Evolutionary conservation across 257 asterid genomes (phyloP), one percentile per base, ranked within the genome.

Genomic region (Plectranthus barbatus): DNA sequence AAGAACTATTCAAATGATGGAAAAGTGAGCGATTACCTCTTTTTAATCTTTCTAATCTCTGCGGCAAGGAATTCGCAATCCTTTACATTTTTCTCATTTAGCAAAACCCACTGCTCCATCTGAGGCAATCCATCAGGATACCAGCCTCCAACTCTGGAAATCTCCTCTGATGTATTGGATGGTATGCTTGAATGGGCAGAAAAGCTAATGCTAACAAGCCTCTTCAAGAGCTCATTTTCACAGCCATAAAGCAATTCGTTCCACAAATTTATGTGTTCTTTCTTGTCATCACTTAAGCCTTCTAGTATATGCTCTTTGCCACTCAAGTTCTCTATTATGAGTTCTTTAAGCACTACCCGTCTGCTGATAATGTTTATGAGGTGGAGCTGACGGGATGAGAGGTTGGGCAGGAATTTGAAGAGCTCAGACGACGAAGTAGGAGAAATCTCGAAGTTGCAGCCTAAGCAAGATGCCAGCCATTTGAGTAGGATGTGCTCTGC

Each of bases 101-200:
- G 79, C 56, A 80, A 71, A 67, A 87, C 83, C 90, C 96, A 89
- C 60, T 79, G 87, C 84, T 73, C 79, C 97, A 92, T 82, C 77
- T 85, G 96, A 39, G 77, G 74, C 64, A 73, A 67, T 60, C 91
- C 99, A 72, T 74, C 64, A 17, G 82, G 89, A 70, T 31, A 36
- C 87, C 90, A 78, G 59, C 63, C 37, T 57, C 78, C 81, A 69
- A 37, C 41, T 60, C 63, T 55, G 51, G 13, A 24, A 58, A 40
- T 53, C 18, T 74, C 68, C 17, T 61, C 50, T 39, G 76, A 55
- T 2, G 73, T 66, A 65, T 59, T 51, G 26, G 86, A 76, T 52
- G 58, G 51, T 12, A 50, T 49, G 65, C 46, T 75, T 56, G 77
- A 68, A 68, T 56, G 26, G 29, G 77, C 80, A 11, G 86, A 83